Base-by-base conservation (phyloP, 768 basidiomycete species). In the Chalciporus piperatus region DNA sequence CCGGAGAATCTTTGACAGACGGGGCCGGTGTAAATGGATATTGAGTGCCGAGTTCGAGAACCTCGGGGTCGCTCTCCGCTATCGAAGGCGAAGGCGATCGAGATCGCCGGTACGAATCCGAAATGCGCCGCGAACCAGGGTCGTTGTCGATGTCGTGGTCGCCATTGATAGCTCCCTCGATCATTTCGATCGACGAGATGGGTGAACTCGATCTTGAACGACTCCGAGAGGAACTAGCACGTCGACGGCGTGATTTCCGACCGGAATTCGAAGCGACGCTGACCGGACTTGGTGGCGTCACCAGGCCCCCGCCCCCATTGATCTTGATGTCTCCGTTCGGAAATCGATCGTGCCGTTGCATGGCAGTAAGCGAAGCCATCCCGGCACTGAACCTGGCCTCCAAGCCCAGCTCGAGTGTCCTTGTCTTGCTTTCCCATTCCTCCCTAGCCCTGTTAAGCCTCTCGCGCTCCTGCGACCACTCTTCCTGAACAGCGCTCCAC, bases 401-500 rank as follows among this genome's bases (percentile, higher is more conserved):
- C n/a, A 86, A 56, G 4, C 79, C 76, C 13, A 72, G 68, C 57
- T 85, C 83, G n/a, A 84, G 71, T 9, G 67, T 66, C 12, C 76
- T 72, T 47, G 80, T 72, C 48, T 82, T 77, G 6, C 52, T 70
- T 69, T 95, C 94, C 86, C 89, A 95, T 58, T 94, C 90, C 38
- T 89, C 84, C 43, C 85, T 76, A 12, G 90, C 91, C 17, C 77
- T 73, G 37, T 76, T 74, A 11, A 97, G 75, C 17, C 90, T 76
- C 54, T 87, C 86, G 4, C 92, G 76, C 68, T 97, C 94, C 33
- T 80, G 74, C 2, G 77, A 77, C 92, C 92, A 97, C 49, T 89
- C 87, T 57, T 90, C 85, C 59, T 85, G 82, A 28, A 94, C 84
- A 25, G 69, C 72, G 32, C 73, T 79, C 91, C 91, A 94, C 45